These are phyloP conservation scores for Colletotrichum tanaceti DNA, from an alignment of 2,329 filamentous ascomycete genomes.

Conservation along the genomic window DNA sequence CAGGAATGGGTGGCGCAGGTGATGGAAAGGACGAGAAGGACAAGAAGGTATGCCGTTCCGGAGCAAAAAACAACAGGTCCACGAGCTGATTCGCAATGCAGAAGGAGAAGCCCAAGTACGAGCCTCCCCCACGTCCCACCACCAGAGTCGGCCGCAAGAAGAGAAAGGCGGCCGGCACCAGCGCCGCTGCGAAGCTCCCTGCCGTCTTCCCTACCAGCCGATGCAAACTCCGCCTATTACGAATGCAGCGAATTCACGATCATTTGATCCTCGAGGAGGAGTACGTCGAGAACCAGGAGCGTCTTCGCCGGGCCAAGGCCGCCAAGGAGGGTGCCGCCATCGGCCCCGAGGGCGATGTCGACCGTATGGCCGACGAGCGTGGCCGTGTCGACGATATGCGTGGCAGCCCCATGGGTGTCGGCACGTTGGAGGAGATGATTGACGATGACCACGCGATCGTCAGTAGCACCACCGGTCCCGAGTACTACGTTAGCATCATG, in stretches of 20 bases:
- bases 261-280: conserved; percentile 97
- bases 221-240: conserved; percentile 96
- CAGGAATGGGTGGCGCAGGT: conserved; percentile 82
- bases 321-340: conserved; percentile 76
- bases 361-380: conserved; percentile 93
- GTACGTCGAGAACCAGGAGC: conserved; percentile 99
- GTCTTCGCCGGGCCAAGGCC: conserved; percentile 89
- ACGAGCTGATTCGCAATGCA: conserved; percentile 53
- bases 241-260: conserved; percentile 99
- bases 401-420: conserved; percentile 98
- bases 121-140: conserved; percentile 95
- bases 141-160: conserved; percentile 98
- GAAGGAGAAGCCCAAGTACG: conserved; percentile 99
- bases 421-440: conserved; percentile 97
- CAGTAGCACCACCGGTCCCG: conserved; percentile 94
- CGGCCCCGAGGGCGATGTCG: conserved; percentile 78
- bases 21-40: conserved; percentile 89
- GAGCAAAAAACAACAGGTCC: neutral
- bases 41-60: conserved; percentile 78
- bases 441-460: conserved; percentile 99
- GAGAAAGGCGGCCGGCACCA: conserved; percentile 93
- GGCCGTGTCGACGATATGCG: conserved; percentile 98
- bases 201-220: conserved; percentile 93
- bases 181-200: conserved; percentile 94
- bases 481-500: conserved; percentile 99